Evolutionary conservation across 2,329 filamentous ascomycete genomes (phyloP).

Genomic region (Monosporascus sp.): DNA sequence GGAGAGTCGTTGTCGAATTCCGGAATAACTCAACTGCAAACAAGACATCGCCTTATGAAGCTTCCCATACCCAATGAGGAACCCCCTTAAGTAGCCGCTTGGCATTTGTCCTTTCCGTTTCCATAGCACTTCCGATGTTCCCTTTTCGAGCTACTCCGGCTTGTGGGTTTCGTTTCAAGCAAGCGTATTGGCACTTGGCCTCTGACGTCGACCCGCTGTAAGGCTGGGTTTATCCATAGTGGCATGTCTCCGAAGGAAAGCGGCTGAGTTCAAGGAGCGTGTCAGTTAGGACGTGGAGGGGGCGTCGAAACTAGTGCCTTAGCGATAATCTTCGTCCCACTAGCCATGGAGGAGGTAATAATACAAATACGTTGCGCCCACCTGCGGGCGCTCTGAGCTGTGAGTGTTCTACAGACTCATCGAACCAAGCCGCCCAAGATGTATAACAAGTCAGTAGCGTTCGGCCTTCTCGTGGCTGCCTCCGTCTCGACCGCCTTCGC

Average conservation of each 20-base stretch:
- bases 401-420: neutral
- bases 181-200: neutral
- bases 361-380: neutral
- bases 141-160: neutral
- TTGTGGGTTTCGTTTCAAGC: neutral
- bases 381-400: neutral
- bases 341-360: neutral
- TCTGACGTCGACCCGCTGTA: neutral
- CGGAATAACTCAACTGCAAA: neutral
- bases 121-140: neutral
- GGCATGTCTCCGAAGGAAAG: neutral
- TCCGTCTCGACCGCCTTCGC: conserved; percentile 2
- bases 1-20: neutral
- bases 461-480: conserved; percentile 10
- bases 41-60: neutral
- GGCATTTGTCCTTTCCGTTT: neutral
- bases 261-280: neutral
- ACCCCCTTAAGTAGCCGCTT: neutral
- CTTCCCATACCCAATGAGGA: neutral
- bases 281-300: neutral
- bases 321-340: neutral
- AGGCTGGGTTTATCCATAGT: neutral
- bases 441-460: conserved; percentile 2
- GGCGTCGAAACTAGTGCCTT: neutral
- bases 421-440: conserved; percentile 2